Percentiles rank a stretch among this genome's conserved stretches.
phyloP scores from a whole-genome alignment of 495 filamentous ascomycete genomes.

The Podospora tetraspora region DNA sequence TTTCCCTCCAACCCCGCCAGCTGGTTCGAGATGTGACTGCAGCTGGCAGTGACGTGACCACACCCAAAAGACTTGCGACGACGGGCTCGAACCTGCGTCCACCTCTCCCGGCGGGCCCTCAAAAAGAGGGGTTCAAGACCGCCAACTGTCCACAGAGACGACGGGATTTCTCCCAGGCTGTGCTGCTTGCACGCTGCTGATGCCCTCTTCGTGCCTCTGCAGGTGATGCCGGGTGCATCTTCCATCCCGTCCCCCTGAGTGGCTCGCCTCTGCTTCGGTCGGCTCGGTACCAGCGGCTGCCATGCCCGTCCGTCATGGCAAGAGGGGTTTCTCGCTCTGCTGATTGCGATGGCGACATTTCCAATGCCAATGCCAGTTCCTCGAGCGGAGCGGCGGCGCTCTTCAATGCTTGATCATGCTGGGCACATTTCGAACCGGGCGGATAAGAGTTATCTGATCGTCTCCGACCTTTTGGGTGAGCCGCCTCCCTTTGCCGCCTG shows the following conservation, averaged over 20 bases:
- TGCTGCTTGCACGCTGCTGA: too few species aligned
- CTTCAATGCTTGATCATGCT: neutral
- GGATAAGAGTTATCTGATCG: neutral
- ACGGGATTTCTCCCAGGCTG: too few species aligned
- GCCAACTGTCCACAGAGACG: neutral
- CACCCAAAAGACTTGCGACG: too few species aligned
- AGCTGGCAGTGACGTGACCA: neutral
- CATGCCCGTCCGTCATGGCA: neutral
- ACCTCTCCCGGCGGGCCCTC: neutral
- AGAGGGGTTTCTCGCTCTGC: neutral
- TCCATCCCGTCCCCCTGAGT: neutral
- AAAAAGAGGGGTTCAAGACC: neutral
- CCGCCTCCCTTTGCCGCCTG: neutral
- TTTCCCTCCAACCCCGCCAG: neutral
- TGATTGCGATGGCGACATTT: neutral
- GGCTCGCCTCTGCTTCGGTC: neutral
- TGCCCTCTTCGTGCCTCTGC: neutral
- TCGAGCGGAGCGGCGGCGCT: too few species aligned
- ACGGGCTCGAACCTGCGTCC: neutral
- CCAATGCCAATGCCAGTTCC: neutral
- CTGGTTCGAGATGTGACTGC: neutral
- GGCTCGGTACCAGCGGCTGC: neutral
- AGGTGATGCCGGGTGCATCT: neutral
- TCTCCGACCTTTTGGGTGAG: neutral
- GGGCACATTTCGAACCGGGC: neutral